Base-by-base conservation (phyloP, 2,329 filamentous ascomycete species). In the Arthroderma sp. region DNA sequence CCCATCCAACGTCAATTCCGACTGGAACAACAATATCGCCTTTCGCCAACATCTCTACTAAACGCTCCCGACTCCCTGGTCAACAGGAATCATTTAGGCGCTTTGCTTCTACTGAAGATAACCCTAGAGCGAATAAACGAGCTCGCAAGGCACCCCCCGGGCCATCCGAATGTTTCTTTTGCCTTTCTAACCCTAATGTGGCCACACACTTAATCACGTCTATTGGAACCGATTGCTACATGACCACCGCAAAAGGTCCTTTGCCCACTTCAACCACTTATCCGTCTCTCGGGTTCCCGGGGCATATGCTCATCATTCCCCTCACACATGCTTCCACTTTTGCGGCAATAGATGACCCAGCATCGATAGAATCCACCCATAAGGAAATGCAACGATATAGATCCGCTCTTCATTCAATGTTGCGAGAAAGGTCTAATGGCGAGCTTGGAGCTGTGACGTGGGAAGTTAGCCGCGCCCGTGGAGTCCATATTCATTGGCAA, bases 401-500 rank as follows among this genome's bases (percentile, higher is more conserved):
- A 36, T 70, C 75, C 40, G 71, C 84, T 0, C 70, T 96, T 40
- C 86, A 94, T 58, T 72, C 71, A 38, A 94, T 95, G 83, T 70
- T 95, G 8, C 57, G 55, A 10, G 49, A 56, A 8, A 63, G 61
- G 40, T 60, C 66, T 27, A 58, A 59, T 6, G 55, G 66, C 69
- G n/a, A 65, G 62, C 77, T 95, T 1, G 91, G 89, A 10, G 77
- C 80, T 2, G 83, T 96, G 1, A 91, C 86, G 0, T 98, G 86
- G 79, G 91, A 96, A 65, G 88, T 98, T 55, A 89, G 81, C 58
- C 81, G 87, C 42, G 72, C 72, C 4, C 75, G 76, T 42, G 86
- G 91, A 44, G 80, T 96, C 45, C 91, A 98, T 60, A 74, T 81
- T 1, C 89, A 96, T 58, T 95, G 88, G 91, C 93, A 98, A 63